These are phyloP conservation scores for Alternaria dauci DNA, from an alignment of 2,329 filamentous ascomycete genomes.

Conservation along the genomic window DNA sequence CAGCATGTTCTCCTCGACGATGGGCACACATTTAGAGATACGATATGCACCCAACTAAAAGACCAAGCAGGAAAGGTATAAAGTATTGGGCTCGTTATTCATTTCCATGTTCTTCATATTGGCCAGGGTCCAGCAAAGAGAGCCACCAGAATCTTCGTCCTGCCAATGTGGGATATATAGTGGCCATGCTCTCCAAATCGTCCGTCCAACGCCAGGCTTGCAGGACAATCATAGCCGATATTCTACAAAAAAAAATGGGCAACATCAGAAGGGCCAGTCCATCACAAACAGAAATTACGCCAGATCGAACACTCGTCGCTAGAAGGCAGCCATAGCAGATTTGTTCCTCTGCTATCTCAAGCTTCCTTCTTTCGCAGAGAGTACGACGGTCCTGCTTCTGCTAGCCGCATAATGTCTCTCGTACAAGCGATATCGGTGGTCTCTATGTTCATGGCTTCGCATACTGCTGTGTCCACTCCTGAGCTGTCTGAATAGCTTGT, in stretches of 20 bases:
- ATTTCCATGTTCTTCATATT: constrained; percentile 28
- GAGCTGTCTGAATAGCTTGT: constrained; percentile 89
- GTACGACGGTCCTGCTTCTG: neutral
- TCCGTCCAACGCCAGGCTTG: constrained; percentile 31
- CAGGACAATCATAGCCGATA: constrained; percentile 22
- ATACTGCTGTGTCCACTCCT: constrained; percentile 88
- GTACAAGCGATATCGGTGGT: neutral
- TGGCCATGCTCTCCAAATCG: constrained; percentile 27
- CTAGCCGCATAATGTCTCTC: neutral
- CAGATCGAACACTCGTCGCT: neutral
- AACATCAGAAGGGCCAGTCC: constrained; percentile 7
- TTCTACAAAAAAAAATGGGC: constrained; percentile 17
- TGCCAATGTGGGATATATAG: constrained; percentile 25
- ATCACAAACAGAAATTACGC: neutral
- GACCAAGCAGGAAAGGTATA: neutral
- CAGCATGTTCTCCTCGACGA: neutral
- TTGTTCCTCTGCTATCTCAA: constrained; percentile 3
- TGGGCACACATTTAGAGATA: neutral
- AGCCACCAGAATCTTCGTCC: constrained; percentile 17
- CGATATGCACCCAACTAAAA: neutral
- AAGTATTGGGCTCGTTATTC: constrained; percentile 24
- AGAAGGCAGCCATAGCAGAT: neutral
- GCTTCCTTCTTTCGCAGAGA: neutral
- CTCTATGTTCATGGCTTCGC: constrained; percentile 57
- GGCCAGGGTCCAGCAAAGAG: constrained; percentile 11